Percentiles rank a stretch among this genome's conserved stretches.
Conservation (phyloP, 2,329 filamentous ascomycete genomes). For the Epichloe amarillans region DNA sequence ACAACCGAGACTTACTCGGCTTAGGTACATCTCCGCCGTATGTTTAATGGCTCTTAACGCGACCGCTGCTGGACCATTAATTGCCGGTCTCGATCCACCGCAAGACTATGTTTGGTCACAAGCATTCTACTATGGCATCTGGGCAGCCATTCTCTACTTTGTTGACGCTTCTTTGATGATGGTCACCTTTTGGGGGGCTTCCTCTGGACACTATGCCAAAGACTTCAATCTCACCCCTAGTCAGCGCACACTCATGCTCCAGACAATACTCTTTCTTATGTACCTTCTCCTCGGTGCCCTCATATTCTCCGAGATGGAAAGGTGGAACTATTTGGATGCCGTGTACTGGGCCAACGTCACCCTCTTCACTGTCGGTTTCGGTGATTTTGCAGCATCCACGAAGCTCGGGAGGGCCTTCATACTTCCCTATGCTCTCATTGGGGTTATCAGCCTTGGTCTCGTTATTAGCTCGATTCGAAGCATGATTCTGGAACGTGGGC, state of each 20-base stretch:
- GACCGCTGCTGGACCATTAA: constrained; percentile 48
- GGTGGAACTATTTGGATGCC: constrained; percentile 64
- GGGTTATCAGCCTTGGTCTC: constrained; percentile 73
- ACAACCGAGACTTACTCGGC: neutral
- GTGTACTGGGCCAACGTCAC: constrained; percentile 70
- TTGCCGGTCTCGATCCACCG: constrained; percentile 20
- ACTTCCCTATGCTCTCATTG: constrained; percentile 72
- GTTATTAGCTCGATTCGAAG: constrained; percentile 69
- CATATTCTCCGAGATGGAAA: constrained; percentile 59
- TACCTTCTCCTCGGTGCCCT: constrained; percentile 69
- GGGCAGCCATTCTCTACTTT: constrained; percentile 68
- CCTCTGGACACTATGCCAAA: constrained; percentile 54
- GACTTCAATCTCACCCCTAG: constrained; percentile 67
- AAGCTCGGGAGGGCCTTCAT: constrained; percentile 55
- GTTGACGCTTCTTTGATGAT: constrained; percentile 63
- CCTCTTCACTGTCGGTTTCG: constrained; percentile 50
- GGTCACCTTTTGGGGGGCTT: constrained; percentile 72
- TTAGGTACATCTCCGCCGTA: constrained; percentile 44
- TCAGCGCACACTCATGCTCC: constrained; percentile 78
- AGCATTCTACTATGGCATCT: constrained; percentile 77
- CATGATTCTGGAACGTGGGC: constrained; percentile 45
- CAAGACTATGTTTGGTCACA: constrained; percentile 56
- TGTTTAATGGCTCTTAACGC: constrained; percentile 53
- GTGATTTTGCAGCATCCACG: constrained; percentile 36
- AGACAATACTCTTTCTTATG: constrained; percentile 74